Evolutionary conservation across 1,284 basidiomycete species (phyloP), one percentile per base, ranked within the genome.

Genomic region (Malassezia restricta): DNA sequence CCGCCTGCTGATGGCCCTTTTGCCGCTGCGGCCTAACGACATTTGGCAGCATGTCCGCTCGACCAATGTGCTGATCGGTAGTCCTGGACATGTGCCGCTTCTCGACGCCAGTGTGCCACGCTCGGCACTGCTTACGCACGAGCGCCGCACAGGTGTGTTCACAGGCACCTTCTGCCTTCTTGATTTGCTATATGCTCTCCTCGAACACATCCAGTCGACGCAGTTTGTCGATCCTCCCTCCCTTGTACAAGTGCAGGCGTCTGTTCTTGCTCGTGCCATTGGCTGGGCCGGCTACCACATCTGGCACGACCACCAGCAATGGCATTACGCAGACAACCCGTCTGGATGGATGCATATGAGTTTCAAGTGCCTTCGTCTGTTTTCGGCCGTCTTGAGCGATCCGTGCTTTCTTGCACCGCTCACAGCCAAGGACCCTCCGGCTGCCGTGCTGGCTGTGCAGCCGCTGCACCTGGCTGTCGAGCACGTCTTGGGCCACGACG

Each of bases 41-140:
- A 83, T 90, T 15, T 91, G 88, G 87, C 77, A 88, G 6, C 87
- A 84, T 64, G 79, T 88, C 28, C 82, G 86, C 9, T 86, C 85
- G 2, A 84, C 86, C 1, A 77, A 81, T 1, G 77, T 82, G 5
- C 76, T 91, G 14, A 87, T 89, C 68, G 84, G 85, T 12, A 78
- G 62, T 43, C 46, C 64, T 7, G 62, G 59, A 42, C 33, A 56
- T 0, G 38, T 62, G 17, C 59, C 65, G 43, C 53, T 55, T 14
- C 9, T 27, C 15, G 45, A 41, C 14, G 7, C 59, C 51, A 30
- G 47, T 49, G 28, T 49, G 43, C 44, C 44, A 12, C 20, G 14
- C 29, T 38, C 33, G 17, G 20, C 17, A 9, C 42, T 43, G 47
- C 41, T n/a, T 40, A 39, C 7, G 41, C 50, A 31, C 20, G 47